Evolutionary conservation across 805 yeast genomes (phyloP), one percentile per base, ranked within the genome.

Genomic region (Saccharomycopsis microspora): DNA sequence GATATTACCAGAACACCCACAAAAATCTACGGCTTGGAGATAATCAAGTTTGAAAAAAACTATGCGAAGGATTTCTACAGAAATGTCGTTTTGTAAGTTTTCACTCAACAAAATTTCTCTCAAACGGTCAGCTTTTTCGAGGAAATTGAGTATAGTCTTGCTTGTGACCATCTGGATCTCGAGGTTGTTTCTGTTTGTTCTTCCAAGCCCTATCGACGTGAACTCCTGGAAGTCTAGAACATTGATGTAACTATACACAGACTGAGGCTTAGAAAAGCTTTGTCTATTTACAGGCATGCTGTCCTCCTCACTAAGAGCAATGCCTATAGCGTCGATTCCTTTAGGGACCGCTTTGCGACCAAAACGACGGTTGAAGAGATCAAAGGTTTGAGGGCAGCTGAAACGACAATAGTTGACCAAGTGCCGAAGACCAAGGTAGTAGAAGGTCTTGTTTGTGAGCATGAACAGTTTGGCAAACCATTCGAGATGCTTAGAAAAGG

Each of bases 161-260:
- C 81, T 70, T 0, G 96, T 88, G 39, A 88, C 86, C 85, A 85
- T 85, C 63, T 88, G 94, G 56, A 88, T 88, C 63, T 85, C 94
- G 62, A 77, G 81, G 64, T 85, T 89, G 95, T 88, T 88, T 56
- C 82, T 74, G 7, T 85, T 86, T 0, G 96, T 84, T 54, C 96
- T 70, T 2, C 96, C 96, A 43, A 88, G 70, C 0, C 96, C 96
- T 43, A 89, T 80, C 0, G 90, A 81, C 1, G 96, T 87, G 63
- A 88, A 82, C 56, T 85, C 90, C 58, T 85, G 84, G 57, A 88
- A 89, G 65, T 88, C 96, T 56, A 89, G 74, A 45, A 81, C 78
- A 56, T 80, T 78, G 35, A 51, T 42, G 43, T 39, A 45, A 31
- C 34, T 43, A 39, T 43, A 47, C 27, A 50, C 29, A 19, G 41